Percentiles rank a stretch among this genome's conserved stretches.
phyloP scores from a whole-genome alignment of 2,329 filamentous ascomycete genomes.

The Pseudocercospora fuligena region DNA sequence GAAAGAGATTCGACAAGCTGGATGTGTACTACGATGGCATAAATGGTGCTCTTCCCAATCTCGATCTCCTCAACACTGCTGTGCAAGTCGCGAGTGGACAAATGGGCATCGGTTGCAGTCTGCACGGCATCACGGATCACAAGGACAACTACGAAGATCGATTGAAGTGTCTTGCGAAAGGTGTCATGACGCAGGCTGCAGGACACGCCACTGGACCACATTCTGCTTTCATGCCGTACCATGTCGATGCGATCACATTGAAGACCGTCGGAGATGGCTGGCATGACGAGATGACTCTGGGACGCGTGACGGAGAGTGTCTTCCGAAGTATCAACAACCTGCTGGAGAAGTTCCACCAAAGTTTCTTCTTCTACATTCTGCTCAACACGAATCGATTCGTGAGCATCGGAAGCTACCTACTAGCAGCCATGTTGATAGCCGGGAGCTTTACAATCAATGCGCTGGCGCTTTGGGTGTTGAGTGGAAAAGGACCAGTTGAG shows the following conservation, averaged over 20 bases:
- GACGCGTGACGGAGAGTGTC: slow-evolving; percentile 84
- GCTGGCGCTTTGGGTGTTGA: slow-evolving; percentile 90
- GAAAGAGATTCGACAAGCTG: slow-evolving; percentile 81
- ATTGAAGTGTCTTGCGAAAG: slow-evolving; percentile 84
- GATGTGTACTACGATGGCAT: slow-evolving; percentile 94
- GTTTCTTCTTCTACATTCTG: slow-evolving; percentile 98
- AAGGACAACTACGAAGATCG: slow-evolving; percentile 78
- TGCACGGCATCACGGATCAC: slow-evolving; percentile 86
- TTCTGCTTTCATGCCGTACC: slow-evolving; percentile 95
- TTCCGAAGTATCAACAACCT: slow-evolving; percentile 95
- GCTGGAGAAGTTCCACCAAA: slow-evolving; percentile 95
- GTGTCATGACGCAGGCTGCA: slow-evolving; percentile 89
- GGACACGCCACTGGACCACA: slow-evolving; percentile 90
- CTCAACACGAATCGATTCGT: slow-evolving; percentile 93
- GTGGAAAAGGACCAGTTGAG: slow-evolving; percentile 57
- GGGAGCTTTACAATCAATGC: slow-evolving; percentile 95
- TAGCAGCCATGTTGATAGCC: slow-evolving; percentile 95
- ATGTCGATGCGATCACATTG: slow-evolving; percentile 93
- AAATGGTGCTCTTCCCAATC: slow-evolving; percentile 92
- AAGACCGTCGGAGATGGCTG: slow-evolving; percentile 89
- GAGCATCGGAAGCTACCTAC: slow-evolving; percentile 96
- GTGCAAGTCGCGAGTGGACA: slow-evolving; percentile 85
- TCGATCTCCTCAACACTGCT: slow-evolving; percentile 94
- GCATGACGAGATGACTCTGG: slow-evolving; percentile 97
- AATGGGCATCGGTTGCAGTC: slow-evolving; percentile 82